Evolutionary conservation across 331 rosid species (phyloP), one percentile per base, ranked within the genome.

Genomic region (Quercus lobata): DNA sequence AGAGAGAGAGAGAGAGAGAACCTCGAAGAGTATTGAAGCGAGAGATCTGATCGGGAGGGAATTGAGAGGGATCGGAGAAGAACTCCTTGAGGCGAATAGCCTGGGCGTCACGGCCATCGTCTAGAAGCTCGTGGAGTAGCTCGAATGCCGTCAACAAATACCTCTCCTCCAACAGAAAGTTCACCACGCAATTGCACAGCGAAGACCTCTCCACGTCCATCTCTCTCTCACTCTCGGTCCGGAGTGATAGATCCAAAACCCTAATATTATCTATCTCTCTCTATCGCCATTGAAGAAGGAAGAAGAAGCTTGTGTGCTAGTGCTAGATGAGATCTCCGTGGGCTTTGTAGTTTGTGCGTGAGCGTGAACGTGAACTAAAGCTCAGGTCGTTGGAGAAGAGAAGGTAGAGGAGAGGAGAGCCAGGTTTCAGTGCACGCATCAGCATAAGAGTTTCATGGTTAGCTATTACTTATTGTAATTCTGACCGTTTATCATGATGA

Each of bases 61-160:
- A 96, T 46, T 87, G 93, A 12, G 93, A 80, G 63, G 91, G 82
- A 84, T 93, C 92, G 49, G 98, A 86, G 87, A 96, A 93, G 89
- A 83, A 90, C 5, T 88, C 80, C 71, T 89, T 91, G 88, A 96
- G 98, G 29, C 99, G 99, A 83, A 96, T 96, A 34, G 99, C 98
- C 57, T 96, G 98, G 70, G 89, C 87, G 76, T 88, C 90, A 22
- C 90, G 90, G 75, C 97, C 98, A 80, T 96, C 98, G 10, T 93
- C 97, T 72, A 93, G 99, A 73, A 96, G 99, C 93, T 96, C 99
- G 78, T 96, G 99, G 75, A 96, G 99, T 30, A 96, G 99, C 93
- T 96, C 98, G 58, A 96, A 96, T 24, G 99, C 99, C 1, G 99
- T 91, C 32, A 96, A 89, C 35, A 90, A 44, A 87, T 96, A 96